phyloP scores from a whole-genome alignment of 805 yeast genomes.

The Wickerhamiella domercqiae region DNA sequence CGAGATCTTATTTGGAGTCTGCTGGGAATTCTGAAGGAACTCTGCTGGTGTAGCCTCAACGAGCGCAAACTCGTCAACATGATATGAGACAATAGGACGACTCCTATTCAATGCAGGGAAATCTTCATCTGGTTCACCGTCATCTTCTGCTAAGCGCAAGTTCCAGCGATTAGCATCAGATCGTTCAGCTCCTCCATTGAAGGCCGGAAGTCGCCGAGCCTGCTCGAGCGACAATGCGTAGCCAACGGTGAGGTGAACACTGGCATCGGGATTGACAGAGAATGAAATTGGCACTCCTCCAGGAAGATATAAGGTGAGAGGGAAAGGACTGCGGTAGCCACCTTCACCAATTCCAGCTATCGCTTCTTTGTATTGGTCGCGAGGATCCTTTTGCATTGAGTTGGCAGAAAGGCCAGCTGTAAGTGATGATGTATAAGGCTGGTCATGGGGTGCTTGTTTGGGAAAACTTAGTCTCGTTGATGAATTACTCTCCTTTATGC shows the following conservation, averaged over 20 bases:
- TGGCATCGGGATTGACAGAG: conserved; percentile 25
- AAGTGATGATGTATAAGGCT: not conserved
- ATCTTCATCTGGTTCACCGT: conserved; percentile 77
- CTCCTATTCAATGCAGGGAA: conserved; percentile 75
- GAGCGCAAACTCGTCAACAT: conserved; percentile 69
- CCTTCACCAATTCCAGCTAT: conserved; percentile 6
- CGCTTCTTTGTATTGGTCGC: conserved; percentile 16
- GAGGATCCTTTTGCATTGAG: conserved; percentile 9
- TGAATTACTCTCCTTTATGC: not conserved
- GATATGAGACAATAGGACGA: conserved; percentile 50
- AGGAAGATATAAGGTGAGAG: conserved; percentile 25
- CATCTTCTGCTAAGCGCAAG: conserved; percentile 76
- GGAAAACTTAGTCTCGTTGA: not conserved
- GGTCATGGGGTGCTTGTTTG: conserved; percentile 2
- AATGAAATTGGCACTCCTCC: conserved; percentile 22
- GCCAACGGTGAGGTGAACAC: conserved; percentile 43
- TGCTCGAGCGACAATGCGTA: conserved; percentile 28
- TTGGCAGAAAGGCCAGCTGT: not conserved
- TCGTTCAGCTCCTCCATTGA: conserved; percentile 18
- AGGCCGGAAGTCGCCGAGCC: conserved; percentile 14
- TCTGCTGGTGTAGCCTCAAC: conserved; percentile 36
- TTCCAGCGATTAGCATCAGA: conserved; percentile 58
- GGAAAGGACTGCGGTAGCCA: conserved; percentile 4
- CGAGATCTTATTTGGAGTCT: conserved; percentile 22
- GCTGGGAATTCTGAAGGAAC: conserved; percentile 19